Evolutionary conservation across 2,329 filamentous ascomycete genomes (phyloP).

Genomic region (Hypoxylon sp.): DNA sequence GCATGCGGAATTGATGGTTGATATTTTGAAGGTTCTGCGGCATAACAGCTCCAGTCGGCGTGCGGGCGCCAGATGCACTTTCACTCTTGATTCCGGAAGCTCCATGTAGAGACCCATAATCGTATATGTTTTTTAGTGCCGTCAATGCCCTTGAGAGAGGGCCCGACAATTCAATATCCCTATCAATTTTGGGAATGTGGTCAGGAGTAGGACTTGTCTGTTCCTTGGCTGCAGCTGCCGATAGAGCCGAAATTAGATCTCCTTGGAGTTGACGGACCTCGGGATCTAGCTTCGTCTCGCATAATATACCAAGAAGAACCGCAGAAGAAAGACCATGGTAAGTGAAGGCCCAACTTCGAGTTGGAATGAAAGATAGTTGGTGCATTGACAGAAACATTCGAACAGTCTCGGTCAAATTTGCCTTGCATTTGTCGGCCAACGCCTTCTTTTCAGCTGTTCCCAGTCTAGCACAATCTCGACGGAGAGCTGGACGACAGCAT

Average conservation of each 20-base stretch:
- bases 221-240: conserved; percentile 75
- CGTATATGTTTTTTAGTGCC: conserved; percentile 76
- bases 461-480: conserved; percentile 67
- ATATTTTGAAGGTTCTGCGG: conserved; percentile 52
- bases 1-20: conserved; percentile 49
- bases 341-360: conserved; percentile 77
- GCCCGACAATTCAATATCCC: conserved; percentile 74
- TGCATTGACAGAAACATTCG: conserved; percentile 80
- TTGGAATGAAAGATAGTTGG: conserved; percentile 76
- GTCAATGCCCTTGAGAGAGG: conserved; percentile 73
- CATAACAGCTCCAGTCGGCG: conserved; percentile 64
- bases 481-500: conserved; percentile 73
- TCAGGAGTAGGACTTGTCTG: conserved; percentile 65
- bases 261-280: conserved; percentile 75
- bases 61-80: conserved; percentile 61
- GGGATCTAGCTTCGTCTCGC: conserved; percentile 74
- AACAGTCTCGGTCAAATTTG: conserved; percentile 75
- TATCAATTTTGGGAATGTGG: conserved; percentile 69
- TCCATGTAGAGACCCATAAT: conserved; percentile 72
- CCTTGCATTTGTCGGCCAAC: conserved; percentile 72
- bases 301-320: conserved; percentile 73
- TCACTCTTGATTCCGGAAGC: conserved; percentile 64
- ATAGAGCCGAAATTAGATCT: conserved; percentile 74
- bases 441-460: conserved; percentile 67
- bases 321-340: conserved; percentile 77